Evolutionary conservation across 2,329 filamentous ascomycete genomes (phyloP), one percentile per base, ranked within the genome.

Genomic region (Nigrospora oryzae): DNA sequence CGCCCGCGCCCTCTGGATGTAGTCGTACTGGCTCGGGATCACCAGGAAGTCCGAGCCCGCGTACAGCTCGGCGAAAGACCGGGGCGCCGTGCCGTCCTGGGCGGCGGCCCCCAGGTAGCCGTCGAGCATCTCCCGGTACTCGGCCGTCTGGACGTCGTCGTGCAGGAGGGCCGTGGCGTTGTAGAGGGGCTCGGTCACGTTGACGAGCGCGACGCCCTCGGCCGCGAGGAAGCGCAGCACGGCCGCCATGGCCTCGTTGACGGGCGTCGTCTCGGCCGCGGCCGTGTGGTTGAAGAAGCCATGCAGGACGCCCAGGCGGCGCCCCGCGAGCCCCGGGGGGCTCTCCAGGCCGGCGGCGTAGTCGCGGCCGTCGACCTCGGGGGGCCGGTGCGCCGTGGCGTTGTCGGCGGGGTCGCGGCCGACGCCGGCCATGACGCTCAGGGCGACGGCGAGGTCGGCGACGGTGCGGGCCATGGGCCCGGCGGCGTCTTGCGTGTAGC

Each of bases 61-160:
- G 52, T 76, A 79, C 0, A 83, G 60, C 5, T 75, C 68, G 3
- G 61, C 52, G 10, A 81, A 67, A 3, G 64, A 71, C 0, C 46
- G 47, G 0, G 75, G 72, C 33, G 67, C 69, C 3, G 55, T 40
- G 4, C 74, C 72, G 3, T 48, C 51, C 1, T 74, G 63, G 17
- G 60, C 61, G 1, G 67, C 51, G 2, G 65, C 63, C 28, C 68
- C 62, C 0, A 85, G 69, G 54, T 85, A 84, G 1, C 57, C 48
- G 46, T 81, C 66, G 51, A 84, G 67, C 17, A 63, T 55, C 53
- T 81, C 67, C 14, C 73, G 69, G 56, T 75, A 81, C 53, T 85
- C 81, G 54, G 68, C 80, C 11, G 67, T 68, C 52, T 86, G 81
- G 1, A 79, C 77, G 52, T 84, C 81, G 14, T 77, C 65, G 0